These are phyloP conservation scores for Monilinia aucupariae DNA, from an alignment of 2,329 filamentous ascomycete genomes.

Conservation along the genomic window DNA sequence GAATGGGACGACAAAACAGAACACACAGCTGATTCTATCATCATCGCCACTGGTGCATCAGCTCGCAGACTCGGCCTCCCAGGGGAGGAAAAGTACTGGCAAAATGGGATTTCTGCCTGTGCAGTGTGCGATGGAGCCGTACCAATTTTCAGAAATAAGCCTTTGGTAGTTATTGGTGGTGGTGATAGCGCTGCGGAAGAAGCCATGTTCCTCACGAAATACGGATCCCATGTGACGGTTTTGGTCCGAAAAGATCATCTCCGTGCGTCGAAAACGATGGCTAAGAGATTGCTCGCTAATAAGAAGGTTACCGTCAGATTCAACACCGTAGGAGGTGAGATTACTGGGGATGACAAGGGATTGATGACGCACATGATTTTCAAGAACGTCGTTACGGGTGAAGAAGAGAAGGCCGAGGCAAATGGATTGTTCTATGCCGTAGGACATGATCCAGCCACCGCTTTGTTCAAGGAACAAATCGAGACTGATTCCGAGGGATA, in stretches of 20 bases:
- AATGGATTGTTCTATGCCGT: conserved; percentile 97
- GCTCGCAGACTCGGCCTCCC: conserved; percentile 75
- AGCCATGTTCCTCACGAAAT: conserved; percentile 95
- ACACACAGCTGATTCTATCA: conserved; percentile 85
- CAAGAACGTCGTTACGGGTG: conserved; percentile 69
- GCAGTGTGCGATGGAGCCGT: conserved; percentile 96
- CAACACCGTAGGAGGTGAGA: conserved; percentile 75
- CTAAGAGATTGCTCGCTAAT: conserved; percentile 72
- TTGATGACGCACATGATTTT: conserved; percentile 85
- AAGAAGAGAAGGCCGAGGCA: conserved; percentile 78
- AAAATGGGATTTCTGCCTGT: conserved; percentile 91
- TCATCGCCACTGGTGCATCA: conserved; percentile 92
- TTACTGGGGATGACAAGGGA: conserved; percentile 77
- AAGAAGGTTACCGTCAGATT: conserved; percentile 88
- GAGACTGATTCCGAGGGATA: conserved; percentile 88
- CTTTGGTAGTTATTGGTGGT: conserved; percentile 89
- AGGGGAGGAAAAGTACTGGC: conserved; percentile 96
- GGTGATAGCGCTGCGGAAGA: conserved; percentile 97
- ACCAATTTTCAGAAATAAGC: conserved; percentile 96
- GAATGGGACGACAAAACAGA: conserved; percentile 79
- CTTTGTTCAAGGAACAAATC: conserved; percentile 85
- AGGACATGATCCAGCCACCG: conserved; percentile 88
- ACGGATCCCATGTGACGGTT: conserved; percentile 90
- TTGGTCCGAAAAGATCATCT: conserved; percentile 83
- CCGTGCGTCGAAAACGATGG: conserved; percentile 88